Evolutionary conservation across 164 flowering plant genomes (phyloP), one percentile per base, ranked within the genome.

Genomic region (Cinnamomum micranthum): DNA sequence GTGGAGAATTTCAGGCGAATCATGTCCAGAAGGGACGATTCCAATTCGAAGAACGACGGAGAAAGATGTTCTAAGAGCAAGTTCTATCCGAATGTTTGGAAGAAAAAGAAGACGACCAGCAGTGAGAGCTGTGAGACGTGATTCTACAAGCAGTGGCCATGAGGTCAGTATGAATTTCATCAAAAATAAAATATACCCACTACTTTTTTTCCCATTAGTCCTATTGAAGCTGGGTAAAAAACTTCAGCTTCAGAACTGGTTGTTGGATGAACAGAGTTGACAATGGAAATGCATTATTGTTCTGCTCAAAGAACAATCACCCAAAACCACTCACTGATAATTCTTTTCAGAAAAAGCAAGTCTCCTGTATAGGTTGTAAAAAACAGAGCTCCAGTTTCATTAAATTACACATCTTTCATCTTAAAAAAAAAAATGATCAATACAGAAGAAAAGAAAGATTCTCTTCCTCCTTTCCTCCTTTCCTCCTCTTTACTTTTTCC

Each of bases 11-110:
- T 78, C 88, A 1, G 93, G 91, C 1, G 97, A 91, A 74, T 78
- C 83, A 19, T 95, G 99, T 64, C 98, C 99, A 0, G 90, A 88
- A 79, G 96, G 97, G 64, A 92, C 98, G 11, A 77, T 95, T 72
- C 97, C 99, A 27, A 90, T 95, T 24, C 84, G 98, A 84, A 92
- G 98, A 89, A 92, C 96, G 71, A 89, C 70, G 1, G 97, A 93
- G 78, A 78, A 84, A 60, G 99, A 95, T 76, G 47, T 95, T 23
- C 70, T 91, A 20, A 84, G 97, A 81, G 94, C 93, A 7, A 91
- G 82, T 55, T 87, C 93, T 24, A 20, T 86, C 5, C 7, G 64
- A 72, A 85, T 81, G 81, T 94, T 87, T 78, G 99, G 98, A 64
- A 85, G 91, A 70, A 96, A 92, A 87, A 17, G 65, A 2, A 74